Conservation (phyloP, 208 protist genomes). For the Trypanosoma theileri region DNA sequence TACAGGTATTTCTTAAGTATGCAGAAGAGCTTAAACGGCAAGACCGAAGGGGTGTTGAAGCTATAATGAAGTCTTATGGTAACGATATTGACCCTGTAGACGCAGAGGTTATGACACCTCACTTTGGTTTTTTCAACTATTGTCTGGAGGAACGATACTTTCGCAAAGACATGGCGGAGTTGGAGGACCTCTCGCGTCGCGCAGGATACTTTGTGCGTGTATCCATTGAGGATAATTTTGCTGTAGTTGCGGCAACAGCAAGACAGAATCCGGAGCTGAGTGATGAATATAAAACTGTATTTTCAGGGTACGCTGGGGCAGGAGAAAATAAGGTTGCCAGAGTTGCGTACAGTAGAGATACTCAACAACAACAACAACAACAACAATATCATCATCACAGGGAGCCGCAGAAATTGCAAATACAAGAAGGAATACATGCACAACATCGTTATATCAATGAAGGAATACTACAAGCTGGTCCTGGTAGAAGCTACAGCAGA, state of each 20-base stretch:
- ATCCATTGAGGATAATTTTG: slow-evolving; percentile 10
- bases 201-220: slow-evolving; percentile 25
- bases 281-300: neutral
- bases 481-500: too few relatives aligned
- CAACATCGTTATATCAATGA: neutral
- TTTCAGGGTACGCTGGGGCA: neutral
- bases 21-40: slow-evolving; percentile 1
- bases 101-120: slow-evolving; percentile 26
- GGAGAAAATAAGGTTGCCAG: too few relatives aligned
- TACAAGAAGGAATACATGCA: too few relatives aligned
- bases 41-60: slow-evolving; percentile 14
- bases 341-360: too few relatives aligned
- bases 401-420: neutral
- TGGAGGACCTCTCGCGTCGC: slow-evolving; percentile 23
- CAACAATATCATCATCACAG: neutral
- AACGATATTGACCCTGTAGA: slow-evolving; percentile 14
- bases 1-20: slow-evolving; percentile 25
- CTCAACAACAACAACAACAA: too few relatives aligned
- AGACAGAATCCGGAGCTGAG: slow-evolving; percentile 22
- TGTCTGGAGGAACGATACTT: slow-evolving; percentile 21
- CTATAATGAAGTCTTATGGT: neutral
- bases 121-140: slow-evolving; percentile 32
- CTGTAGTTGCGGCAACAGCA: slow-evolving; percentile 18
- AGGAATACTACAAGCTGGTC: neutral
- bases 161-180: slow-evolving; percentile 22